A percentile compares a stretch with the other conserved stretches of the same genome.
These are phyloP conservation scores for Aspergillus haitiensis DNA, from an alignment of 495 filamentous ascomycete species.

Conservation along the genomic window DNA sequence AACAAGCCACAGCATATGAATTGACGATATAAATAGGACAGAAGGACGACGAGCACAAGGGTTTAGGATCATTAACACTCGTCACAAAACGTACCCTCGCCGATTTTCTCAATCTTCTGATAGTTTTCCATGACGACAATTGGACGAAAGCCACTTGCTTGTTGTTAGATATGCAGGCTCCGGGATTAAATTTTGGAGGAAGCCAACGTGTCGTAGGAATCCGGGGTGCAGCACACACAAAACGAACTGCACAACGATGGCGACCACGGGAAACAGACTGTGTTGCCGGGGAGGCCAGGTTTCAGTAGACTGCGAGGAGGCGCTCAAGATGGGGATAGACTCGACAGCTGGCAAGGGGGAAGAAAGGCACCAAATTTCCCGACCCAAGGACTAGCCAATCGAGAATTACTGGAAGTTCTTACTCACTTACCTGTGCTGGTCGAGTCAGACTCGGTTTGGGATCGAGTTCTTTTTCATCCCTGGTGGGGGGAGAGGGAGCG, in stretches of 20 bases:
- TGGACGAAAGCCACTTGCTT: slow-evolving; percentile 8
- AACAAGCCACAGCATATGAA: no score
- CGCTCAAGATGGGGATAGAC: neutral
- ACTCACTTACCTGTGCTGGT: slow-evolving; percentile 20
- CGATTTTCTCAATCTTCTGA: slow-evolving; percentile 99
- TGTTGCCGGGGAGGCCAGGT: slow-evolving; percentile 20
- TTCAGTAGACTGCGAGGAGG: slow-evolving; percentile 20
- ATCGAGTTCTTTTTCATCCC: slow-evolving; percentile 22
- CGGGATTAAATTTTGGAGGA: slow-evolving; percentile 2
- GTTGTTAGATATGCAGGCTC: slow-evolving; percentile 13
- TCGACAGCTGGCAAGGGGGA: slow-evolving; percentile 5
- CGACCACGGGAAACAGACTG: slow-evolving; percentile 3
- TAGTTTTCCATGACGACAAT: slow-evolving; percentile 88
- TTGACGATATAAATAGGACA: neutral
- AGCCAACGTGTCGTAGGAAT: slow-evolving; percentile 11
- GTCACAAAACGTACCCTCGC: slow-evolving; percentile 71
- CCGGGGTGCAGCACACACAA: slow-evolving; percentile 24
- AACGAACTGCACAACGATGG: slow-evolving; percentile 16
- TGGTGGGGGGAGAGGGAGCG: slow-evolving; percentile 24
- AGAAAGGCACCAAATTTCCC: slow-evolving; percentile 13
- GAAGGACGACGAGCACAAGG: neutral
- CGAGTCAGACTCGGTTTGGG: slow-evolving; percentile 14
- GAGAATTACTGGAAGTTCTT: slow-evolving; percentile 1
- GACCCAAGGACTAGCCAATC: slow-evolving; percentile 11
- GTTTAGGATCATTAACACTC: slow-evolving; percentile 6